Evolutionary conservation across 2,329 filamentous ascomycete genomes (phyloP).

Genomic region (Nectriaceae sp.): DNA sequence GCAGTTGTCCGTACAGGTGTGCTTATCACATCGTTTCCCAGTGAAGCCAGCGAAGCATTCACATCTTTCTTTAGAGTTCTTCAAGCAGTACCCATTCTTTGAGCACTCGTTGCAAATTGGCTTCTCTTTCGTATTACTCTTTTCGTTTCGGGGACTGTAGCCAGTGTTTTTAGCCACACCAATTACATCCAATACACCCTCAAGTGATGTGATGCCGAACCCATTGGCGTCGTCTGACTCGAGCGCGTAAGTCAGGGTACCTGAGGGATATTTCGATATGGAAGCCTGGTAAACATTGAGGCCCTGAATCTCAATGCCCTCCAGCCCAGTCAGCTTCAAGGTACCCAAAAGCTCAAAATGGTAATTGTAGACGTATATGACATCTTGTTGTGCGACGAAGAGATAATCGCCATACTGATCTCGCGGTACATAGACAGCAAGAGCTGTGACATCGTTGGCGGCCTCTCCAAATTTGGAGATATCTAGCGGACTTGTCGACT

Average conservation of each 20-base stretch:
- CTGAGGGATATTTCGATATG: constrained; percentile 37
- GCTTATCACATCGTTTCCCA: too few relatives aligned
- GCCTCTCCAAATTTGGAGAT: constrained; percentile 39
- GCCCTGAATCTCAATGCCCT: constrained; percentile 45
- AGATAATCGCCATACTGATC: constrained; percentile 41
- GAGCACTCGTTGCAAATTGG: too few relatives aligned
- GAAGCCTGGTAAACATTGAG: constrained; percentile 42
- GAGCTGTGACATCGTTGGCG: constrained; percentile 40
- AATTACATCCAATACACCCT: constrained; percentile 34
- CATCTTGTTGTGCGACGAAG: constrained; percentile 40
- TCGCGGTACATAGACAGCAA: constrained; percentile 42
- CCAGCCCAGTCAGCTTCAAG: constrained; percentile 36
- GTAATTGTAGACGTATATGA: constrained; percentile 41
- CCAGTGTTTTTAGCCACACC: constrained; percentile 37
- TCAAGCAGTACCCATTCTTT: too few relatives aligned
- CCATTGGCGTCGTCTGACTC: constrained; percentile 41
- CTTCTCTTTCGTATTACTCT: too few relatives aligned
- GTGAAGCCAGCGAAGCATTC: too few relatives aligned
- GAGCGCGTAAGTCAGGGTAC: constrained; percentile 42
- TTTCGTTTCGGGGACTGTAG: constrained; percentile 37
- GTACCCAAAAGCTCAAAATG: constrained; percentile 38
- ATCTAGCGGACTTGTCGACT: constrained; percentile 39
- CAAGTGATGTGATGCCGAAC: constrained; percentile 43
- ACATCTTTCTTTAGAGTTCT: too few relatives aligned
- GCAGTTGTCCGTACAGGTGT: too few relatives aligned